Evolutionary conservation across 768 basidiomycete species (phyloP), one percentile per base, ranked within the genome.

Genomic region (Kwoniella europaea): DNA sequence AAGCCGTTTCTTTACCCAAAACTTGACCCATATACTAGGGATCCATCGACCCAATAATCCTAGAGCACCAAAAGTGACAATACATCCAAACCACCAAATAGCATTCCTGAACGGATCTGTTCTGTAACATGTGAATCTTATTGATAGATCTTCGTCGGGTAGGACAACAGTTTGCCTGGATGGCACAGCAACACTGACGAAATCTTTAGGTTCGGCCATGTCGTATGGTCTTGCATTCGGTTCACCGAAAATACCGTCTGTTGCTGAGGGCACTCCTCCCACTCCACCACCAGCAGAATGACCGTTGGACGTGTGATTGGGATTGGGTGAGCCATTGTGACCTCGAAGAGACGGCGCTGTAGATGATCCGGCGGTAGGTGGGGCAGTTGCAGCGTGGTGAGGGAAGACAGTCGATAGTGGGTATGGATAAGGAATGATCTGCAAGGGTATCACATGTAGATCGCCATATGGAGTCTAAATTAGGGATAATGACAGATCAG

Each of bases 1-100:
- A 99, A 22, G 91, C 91, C 64, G 88, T 92, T 82, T 95, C 92
- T 56, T 85, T 87, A 1, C 93, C 89, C 22, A 92, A 91, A 91
- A 95, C 35, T 88, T 88, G 62, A 98, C 88, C 97, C 97, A 98
- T 29, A 94, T 74, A 5, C 87, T 88, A 67, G 97, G 97, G 74
- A 97, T 90, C 97, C 97, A 99, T 77, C 94, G 90, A 3, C 94
- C 95, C 10, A 95, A 83, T 18, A 99, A 86, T 12, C 88, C 90
- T 22, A 98, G 85, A 4, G 88, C 82, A 4, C 97, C 96, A 12
- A 90, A 84, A 1, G 89, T 88, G 9, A 91, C 61, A 6, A 92
- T 72, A 76, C 92, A 92, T 5, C 88, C 88, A 12, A 86, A 42
- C 72, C 88, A 86, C 96, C 97, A 99, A 3, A 90, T 72, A 83